These are phyloP conservation scores for Septoria linicola DNA, from an alignment of 2,329 filamentous ascomycete species.

Conservation along the genomic window DNA sequence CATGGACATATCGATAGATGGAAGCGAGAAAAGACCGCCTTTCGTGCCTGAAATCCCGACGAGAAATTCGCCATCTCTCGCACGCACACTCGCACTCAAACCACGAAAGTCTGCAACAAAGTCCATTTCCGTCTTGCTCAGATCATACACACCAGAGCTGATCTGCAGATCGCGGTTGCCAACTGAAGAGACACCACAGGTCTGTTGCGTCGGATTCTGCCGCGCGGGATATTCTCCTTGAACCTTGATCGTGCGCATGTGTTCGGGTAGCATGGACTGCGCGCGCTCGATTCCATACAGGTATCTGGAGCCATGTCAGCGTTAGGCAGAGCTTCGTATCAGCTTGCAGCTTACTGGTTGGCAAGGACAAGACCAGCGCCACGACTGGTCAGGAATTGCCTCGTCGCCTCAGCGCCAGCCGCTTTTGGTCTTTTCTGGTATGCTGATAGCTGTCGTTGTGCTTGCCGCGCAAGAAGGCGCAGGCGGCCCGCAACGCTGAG, in stretches of 20 bases:
- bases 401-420: constrained; percentile 20
- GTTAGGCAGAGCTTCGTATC: background rate
- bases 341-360: constrained; percentile 36
- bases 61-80: constrained; percentile 49
- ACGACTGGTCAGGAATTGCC: constrained; percentile 38
- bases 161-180: constrained; percentile 41
- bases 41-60: constrained; percentile 43
- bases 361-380: constrained; percentile 44
- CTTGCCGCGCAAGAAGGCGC: constrained; percentile 41
- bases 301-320: constrained; percentile 24
- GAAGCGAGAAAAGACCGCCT: constrained; percentile 41
- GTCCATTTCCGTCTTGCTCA: constrained; percentile 33
- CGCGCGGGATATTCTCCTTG: constrained; percentile 41
- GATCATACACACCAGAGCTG: constrained; percentile 30
- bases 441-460: constrained; percentile 44
- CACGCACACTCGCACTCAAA: constrained; percentile 43
- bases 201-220: constrained; percentile 39
- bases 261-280: constrained; percentile 37
- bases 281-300: constrained; percentile 43
- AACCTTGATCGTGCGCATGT: constrained; percentile 35
- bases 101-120: constrained; percentile 44
- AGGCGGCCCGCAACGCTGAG: constrained; percentile 42
- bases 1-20: constrained; percentile 39
- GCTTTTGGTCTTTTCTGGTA: constrained; percentile 46
- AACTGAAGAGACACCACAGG: constrained; percentile 48